Percentiles rank a stretch among this genome's conserved stretches.
Evolutionary conservation across 108 stramenopile genomes (phyloP).

Genomic region (Skeletonema costatum): DNA sequence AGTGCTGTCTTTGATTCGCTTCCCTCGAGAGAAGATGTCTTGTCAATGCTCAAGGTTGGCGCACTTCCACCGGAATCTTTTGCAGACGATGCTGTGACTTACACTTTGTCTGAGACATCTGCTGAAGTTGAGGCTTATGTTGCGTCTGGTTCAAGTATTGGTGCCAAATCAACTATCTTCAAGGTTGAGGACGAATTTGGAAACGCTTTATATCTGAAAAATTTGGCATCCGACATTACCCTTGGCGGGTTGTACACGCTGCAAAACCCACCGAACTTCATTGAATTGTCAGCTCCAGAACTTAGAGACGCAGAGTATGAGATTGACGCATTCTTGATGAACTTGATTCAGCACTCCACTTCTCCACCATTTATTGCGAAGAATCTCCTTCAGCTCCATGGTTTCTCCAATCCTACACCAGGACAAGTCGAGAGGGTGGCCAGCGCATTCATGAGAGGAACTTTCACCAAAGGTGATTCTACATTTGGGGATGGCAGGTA

Average conservation of each 20-base stretch:
- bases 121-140: slow-evolving; percentile 32
- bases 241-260: slow-evolving; percentile 30
- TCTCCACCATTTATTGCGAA: slow-evolving; percentile 63
- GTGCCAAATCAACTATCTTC: slow-evolving; percentile 38
- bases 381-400: slow-evolving; percentile 65
- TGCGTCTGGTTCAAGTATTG: slow-evolving; percentile 18
- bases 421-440: slow-evolving; percentile 51
- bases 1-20: slow-evolving; percentile 24
- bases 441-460: slow-evolving; percentile 44
- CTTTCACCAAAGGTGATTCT: slow-evolving; percentile 27
- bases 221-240: slow-evolving; percentile 10
- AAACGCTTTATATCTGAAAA: slow-evolving; percentile 27
- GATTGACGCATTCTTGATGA: slow-evolving; percentile 32
- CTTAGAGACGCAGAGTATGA: slow-evolving; percentile 47
- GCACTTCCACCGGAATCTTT: slow-evolving; percentile 38
- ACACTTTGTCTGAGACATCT: slow-evolving; percentile 22
- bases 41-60: slow-evolving; percentile 47
- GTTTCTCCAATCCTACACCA: slow-evolving; percentile 75
- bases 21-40: slow-evolving; percentile 40
- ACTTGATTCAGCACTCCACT: slow-evolving; percentile 42
- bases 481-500: slow-evolving; percentile 45
- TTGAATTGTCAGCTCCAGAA: slow-evolving; percentile 29
- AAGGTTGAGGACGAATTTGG: slow-evolving; percentile 41
- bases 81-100: slow-evolving; percentile 12
- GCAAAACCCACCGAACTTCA: slow-evolving; percentile 36